These are phyloP conservation scores for Ajuga reptans DNA, from an alignment of 305 asterid genomes.

Conservation along the genomic window DNA sequence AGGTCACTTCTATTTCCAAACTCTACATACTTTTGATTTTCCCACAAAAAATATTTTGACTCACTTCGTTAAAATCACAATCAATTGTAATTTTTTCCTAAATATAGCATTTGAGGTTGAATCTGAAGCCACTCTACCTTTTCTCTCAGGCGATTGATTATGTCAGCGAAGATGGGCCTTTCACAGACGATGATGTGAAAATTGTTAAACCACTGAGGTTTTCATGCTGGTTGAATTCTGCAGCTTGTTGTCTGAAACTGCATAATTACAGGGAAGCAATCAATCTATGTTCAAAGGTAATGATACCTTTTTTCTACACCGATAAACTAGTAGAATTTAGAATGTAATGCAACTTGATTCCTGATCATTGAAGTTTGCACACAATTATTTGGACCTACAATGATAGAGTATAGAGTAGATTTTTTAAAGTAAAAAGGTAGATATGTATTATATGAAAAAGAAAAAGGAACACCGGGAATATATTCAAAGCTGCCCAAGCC, in stretches of 20 bases:
- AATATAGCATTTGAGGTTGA: constrained; percentile 4
- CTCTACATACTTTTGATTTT: no score
- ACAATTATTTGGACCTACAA: no score
- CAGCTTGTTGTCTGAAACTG: constrained; percentile 59
- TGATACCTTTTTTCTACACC: neutral
- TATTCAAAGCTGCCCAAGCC: no score
- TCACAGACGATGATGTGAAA: constrained; percentile 39
- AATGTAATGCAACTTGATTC: neutral
- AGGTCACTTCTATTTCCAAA: no score
- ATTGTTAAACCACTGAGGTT: constrained; percentile 39
- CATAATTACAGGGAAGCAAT: constrained; percentile 41
- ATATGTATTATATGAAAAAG: no score
- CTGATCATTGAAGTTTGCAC: neutral
- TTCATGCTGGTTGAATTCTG: constrained; percentile 58
- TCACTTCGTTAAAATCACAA: no score
- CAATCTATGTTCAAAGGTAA: constrained; percentile 54
- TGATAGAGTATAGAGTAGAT: no score
- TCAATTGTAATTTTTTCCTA: neutral
- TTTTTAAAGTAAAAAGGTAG: no score
- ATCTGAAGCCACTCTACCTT: neutral
- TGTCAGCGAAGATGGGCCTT: constrained; percentile 37
- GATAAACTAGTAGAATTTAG: neutral
- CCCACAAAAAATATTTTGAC: no score
- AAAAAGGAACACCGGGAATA: no score
- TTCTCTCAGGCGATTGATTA: constrained; percentile 50